Evolutionary conservation across 1,284 basidiomycete species (phyloP), one percentile per base, ranked within the genome.

Genomic region (Tilletiopsis washingtonensis): DNA sequence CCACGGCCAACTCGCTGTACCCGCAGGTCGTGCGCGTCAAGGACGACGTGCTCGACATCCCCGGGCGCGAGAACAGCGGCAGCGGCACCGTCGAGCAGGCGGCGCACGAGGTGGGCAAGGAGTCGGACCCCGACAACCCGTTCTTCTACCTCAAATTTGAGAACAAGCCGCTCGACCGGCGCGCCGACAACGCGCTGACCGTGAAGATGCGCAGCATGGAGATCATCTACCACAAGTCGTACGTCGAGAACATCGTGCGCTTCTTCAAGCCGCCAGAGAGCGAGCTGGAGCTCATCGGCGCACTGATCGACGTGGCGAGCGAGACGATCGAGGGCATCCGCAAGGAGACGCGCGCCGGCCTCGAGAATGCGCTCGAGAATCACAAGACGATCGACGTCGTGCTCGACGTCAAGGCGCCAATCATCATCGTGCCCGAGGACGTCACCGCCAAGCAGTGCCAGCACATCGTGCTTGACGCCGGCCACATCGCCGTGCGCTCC

Each of bases 331-430:
- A 98, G 71, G 91, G 88, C 3, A 78, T 99, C 44, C 81, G 91
- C 47, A 91, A 93, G 69, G 91, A 98, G 72, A 98, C 94, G 1
- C 78, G 96, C 52, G 88, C 91, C 1, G 90, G 94, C 5, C 78
- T 99, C 42, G 94, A 98, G 75, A 88, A 86, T 75, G 94, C 93
- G 0, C 76, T 99, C 29, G 84, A 90, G 74, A 84, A 82, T 15
- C 91, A 94, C 78, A 93, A 93, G 77, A 99, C 93, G 0, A 79
- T 99, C 42, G 93, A 99, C 71, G 79, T 99, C 26, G 86, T 88
- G 61, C 83, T 99, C 76, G 93, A 98, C 69, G 82, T 99, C 79
- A 89, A 96, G 69, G 91, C 94, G 2, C 94, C 94, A 3, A 84
- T 99, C 69, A 96, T 99, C 72, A 90, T 99, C 61, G 81, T 98